These are phyloP conservation scores for Rhizopogon roseolus DNA, from an alignment of 768 basidiomycete species.

Conservation along the genomic window DNA sequence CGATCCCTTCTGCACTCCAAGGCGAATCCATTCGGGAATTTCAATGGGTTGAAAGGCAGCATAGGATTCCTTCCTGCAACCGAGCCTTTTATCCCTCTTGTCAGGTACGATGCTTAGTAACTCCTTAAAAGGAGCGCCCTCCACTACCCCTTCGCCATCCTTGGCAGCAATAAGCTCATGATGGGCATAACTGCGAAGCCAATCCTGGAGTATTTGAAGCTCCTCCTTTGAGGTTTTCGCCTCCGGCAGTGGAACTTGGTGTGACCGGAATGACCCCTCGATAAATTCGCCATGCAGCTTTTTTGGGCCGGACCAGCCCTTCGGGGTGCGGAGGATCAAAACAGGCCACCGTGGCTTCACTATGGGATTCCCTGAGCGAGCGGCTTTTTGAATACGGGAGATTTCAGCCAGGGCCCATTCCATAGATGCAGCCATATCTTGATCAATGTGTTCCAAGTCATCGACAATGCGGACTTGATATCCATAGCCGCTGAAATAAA, in stretches of 20 bases:
- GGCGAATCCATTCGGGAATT: constrained; percentile 61
- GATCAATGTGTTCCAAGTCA: constrained; percentile 60
- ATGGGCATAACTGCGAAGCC: constrained; percentile 73
- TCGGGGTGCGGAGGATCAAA: constrained; percentile 81
- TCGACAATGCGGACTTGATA: constrained; percentile 85
- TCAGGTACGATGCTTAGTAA: constrained; percentile 59
- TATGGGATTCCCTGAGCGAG: constrained; percentile 70
- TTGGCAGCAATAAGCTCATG: constrained; percentile 54
- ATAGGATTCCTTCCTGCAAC: constrained; percentile 66
- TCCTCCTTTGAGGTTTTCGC: constrained; percentile 64
- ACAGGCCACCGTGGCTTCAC: constrained; percentile 91
- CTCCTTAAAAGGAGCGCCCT: constrained; percentile 49
- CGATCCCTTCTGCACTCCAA: constrained; percentile 45
- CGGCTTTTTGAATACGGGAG: constrained; percentile 71
- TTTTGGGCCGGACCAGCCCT: constrained; percentile 73
- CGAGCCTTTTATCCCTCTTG: constrained; percentile 55
- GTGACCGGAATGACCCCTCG: constrained; percentile 79
- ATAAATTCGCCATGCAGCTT: constrained; percentile 62
- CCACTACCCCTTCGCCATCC: constrained; percentile 9
- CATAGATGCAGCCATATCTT: constrained; percentile 75
- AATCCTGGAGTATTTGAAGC: constrained; percentile 56
- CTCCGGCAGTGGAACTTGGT: constrained; percentile 83
- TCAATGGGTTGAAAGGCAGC: constrained; percentile 54
- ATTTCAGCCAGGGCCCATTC: constrained; percentile 78
- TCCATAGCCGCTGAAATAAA: constrained; percentile 61